These are phyloP conservation scores for Boletus rufocinnamomeus DNA, from an alignment of 768 basidiomycete genomes.

Conservation along the genomic window DNA sequence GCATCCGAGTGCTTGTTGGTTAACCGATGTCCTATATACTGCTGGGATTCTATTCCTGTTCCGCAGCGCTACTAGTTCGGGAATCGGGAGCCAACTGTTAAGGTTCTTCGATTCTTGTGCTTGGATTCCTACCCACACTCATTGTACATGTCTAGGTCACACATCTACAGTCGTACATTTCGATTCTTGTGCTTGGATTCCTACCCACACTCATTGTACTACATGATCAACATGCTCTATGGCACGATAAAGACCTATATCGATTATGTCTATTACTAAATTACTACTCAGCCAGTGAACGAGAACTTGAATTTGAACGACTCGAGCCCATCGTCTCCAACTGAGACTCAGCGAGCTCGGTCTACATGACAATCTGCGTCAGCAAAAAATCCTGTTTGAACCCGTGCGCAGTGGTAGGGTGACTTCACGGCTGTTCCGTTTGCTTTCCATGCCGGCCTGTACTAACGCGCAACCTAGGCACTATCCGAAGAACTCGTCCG, in stretches of 20 bases:
- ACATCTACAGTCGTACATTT: background rate
- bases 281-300: background rate
- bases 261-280: background rate
- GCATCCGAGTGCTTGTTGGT: constrained; percentile 10
- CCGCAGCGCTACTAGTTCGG: too few species aligned
- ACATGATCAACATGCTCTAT: background rate
- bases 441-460: background rate
- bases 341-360: constrained; percentile 1
- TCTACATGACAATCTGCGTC: background rate
- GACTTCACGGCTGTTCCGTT: background rate
- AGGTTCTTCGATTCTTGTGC: background rate
- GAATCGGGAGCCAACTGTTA: too few species aligned
- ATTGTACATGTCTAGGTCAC: background rate
- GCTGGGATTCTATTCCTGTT: too few species aligned
- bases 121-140: background rate
- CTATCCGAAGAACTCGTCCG: background rate
- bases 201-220: background rate
- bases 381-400: background rate
- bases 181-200: background rate
- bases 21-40: background rate
- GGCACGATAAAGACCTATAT: background rate
- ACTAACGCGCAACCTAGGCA: background rate
- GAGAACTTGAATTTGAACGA: constrained; percentile 12
- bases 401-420: background rate
- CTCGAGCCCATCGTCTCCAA: background rate